Conservation (phyloP, 2,329 filamentous ascomycete genomes). For the Plectosphaerella sp. region DNA sequence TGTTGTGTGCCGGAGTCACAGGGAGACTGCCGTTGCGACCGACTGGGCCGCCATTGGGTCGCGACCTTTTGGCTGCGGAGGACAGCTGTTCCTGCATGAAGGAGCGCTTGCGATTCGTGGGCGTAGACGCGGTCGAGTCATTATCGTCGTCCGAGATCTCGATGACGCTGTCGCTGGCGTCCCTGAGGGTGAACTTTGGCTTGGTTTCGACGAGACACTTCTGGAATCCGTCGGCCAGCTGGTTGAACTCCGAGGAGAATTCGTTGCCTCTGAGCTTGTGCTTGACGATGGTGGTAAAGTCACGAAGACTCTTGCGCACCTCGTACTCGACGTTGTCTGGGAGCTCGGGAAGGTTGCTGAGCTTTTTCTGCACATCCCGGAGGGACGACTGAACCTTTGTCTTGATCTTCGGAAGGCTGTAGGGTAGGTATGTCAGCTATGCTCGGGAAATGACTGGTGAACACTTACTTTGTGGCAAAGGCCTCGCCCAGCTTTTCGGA, state of each 20-base stretch:
- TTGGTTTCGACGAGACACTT: slow-evolving; percentile 40
- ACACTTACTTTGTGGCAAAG: slow-evolving; percentile 44
- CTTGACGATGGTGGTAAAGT: slow-evolving; percentile 51
- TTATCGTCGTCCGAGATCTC: slow-evolving; percentile 34
- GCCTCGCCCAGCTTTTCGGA: slow-evolving; percentile 49
- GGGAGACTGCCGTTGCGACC: too few relatives aligned
- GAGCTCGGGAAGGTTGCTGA: slow-evolving; percentile 60
- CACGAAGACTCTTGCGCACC: slow-evolving; percentile 54
- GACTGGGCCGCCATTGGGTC: background rate
- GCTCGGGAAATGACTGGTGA: background rate
- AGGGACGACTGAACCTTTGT: slow-evolving; percentile 48
- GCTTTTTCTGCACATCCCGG: slow-evolving; percentile 44
- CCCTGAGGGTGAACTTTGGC: slow-evolving; percentile 38
- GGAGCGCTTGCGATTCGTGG: slow-evolving; percentile 1
- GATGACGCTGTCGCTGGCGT: slow-evolving; percentile 29
- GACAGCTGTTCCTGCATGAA: slow-evolving; percentile 8
- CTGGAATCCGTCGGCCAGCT: slow-evolving; percentile 47
- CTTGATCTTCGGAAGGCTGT: slow-evolving; percentile 47
- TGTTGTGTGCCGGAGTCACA: slow-evolving; percentile 8
- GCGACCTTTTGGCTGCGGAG: slow-evolving; percentile 8
- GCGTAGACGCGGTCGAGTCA: slow-evolving; percentile 15
- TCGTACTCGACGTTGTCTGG: slow-evolving; percentile 64
- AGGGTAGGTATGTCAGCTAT: background rate
- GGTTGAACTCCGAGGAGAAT: slow-evolving; percentile 40
- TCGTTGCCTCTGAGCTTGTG: slow-evolving; percentile 46